These are phyloP conservation scores for Alternaria sp. DNA, from an alignment of 2,329 filamentous ascomycete genomes.

Conservation along the genomic window DNA sequence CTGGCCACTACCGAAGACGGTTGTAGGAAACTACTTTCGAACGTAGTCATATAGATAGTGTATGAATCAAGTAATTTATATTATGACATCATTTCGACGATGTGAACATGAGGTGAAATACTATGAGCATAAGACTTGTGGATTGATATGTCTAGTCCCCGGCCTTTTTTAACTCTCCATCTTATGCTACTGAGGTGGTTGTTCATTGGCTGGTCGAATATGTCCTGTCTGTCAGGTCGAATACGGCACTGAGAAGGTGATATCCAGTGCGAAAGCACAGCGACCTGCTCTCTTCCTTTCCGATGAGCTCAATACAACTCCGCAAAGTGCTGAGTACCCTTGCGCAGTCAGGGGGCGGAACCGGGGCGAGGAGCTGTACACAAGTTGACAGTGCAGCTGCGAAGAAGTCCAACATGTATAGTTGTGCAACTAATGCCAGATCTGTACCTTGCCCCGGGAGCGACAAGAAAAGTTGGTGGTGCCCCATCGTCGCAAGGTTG, in stretches of 20 bases:
- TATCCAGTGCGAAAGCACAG: slow-evolving; percentile 25
- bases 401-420: slow-evolving; percentile 34
- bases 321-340: slow-evolving; percentile 18
- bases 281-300: slow-evolving; percentile 14
- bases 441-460: background rate
- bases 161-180: background rate
- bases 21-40: background rate
- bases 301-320: slow-evolving; percentile 22
- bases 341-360: background rate
- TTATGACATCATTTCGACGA: background rate
- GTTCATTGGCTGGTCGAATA: background rate
- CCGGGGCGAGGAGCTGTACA: slow-evolving; percentile 14
- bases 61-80: background rate
- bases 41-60: background rate
- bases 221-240: background rate
- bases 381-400: slow-evolving; percentile 24
- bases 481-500: background rate
- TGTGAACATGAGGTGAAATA: too few relatives aligned
- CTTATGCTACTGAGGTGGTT: background rate
- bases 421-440: slow-evolving; percentile 16
- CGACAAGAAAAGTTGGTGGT: background rate
- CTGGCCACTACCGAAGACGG: background rate
- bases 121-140: background rate
- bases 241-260: slow-evolving; percentile 13
- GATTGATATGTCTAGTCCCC: background rate